Percentiles rank a stretch among this genome's conserved stretches.
phyloP scores from a whole-genome alignment of 1,139 yeast species.

The Hyphopichia buzzinii region DNA sequence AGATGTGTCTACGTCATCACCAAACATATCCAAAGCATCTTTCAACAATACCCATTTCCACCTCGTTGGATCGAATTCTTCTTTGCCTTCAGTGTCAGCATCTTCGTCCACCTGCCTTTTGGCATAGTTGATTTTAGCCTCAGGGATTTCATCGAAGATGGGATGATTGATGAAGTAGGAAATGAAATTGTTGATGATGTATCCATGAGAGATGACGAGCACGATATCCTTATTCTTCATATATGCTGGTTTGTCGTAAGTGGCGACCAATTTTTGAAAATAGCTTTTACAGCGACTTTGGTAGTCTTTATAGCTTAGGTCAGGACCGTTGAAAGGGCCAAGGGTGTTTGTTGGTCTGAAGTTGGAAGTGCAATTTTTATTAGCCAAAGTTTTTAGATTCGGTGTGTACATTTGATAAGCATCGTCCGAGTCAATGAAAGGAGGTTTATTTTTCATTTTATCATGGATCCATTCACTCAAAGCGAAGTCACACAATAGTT shows the following conservation, averaged over 20 bases:
- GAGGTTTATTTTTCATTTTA: constrained; percentile 44
- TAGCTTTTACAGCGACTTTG: constrained; percentile 41
- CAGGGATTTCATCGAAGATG: constrained; percentile 47
- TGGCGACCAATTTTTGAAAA: constrained; percentile 43
- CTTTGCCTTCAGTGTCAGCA: constrained; percentile 11
- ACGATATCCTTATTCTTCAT: constrained; percentile 36
- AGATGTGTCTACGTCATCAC: constrained; percentile 27
- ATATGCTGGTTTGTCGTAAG: constrained; percentile 41
- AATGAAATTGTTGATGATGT: constrained; percentile 40
- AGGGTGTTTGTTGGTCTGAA: constrained; percentile 46
- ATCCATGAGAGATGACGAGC: constrained; percentile 44
- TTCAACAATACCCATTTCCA: constrained; percentile 33
- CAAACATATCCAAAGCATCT: constrained; percentile 35
- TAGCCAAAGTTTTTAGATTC: constrained; percentile 36
- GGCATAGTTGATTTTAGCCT: constrained; percentile 39
- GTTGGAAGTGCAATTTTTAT: constrained; percentile 37
- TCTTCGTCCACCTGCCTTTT: constrained; percentile 14
- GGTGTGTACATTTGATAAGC: constrained; percentile 51
- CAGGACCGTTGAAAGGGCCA: constrained; percentile 49
- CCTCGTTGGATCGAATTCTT: constrained; percentile 14
- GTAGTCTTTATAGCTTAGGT: constrained; percentile 41
- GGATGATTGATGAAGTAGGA: constrained; percentile 46
- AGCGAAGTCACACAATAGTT: constrained; percentile 46
- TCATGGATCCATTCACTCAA: constrained; percentile 50
- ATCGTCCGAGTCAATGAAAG: constrained; percentile 44